Conservation (phyloP, 331 rosid species). For the Quercus lobata region DNA sequence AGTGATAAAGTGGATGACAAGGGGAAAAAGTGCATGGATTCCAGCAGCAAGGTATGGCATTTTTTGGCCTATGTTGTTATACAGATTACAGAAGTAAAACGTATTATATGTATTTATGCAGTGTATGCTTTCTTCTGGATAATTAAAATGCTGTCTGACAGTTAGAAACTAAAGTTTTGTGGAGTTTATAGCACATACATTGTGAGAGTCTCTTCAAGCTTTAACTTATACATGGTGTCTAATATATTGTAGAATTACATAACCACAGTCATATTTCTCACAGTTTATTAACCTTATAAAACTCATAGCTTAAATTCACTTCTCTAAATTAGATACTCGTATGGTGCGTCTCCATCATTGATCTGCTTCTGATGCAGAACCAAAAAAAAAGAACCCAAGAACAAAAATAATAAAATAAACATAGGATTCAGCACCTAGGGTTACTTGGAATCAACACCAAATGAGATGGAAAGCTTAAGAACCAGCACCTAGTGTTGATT, state of each 20-base stretch:
- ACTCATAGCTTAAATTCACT: neutral
- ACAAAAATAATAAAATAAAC: too few relatives aligned
- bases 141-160: neutral
- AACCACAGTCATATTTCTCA: neutral
- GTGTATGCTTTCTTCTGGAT: neutral
- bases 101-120: neutral
- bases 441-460: too few relatives aligned
- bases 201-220: neutral
- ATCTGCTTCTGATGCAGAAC: neutral
- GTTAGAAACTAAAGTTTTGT: neutral
- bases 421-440: too few relatives aligned
- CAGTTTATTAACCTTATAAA: neutral
- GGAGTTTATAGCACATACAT: neutral
- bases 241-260: neutral
- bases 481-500: too few relatives aligned
- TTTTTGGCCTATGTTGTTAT: slow-evolving; percentile 22
- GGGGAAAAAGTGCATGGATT: slow-evolving; percentile 24
- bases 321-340: neutral
- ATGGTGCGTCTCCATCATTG: neutral
- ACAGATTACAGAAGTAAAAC: slow-evolving; percentile 19
- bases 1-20: slow-evolving; percentile 36
- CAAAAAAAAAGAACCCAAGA: too few relatives aligned
- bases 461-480: too few relatives aligned
- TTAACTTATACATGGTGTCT: neutral
- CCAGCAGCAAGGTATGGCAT: neutral